Base-by-base conservation (phyloP, 768 basidiomycete genomes). In the Leccinellum rugosiceps region DNA sequence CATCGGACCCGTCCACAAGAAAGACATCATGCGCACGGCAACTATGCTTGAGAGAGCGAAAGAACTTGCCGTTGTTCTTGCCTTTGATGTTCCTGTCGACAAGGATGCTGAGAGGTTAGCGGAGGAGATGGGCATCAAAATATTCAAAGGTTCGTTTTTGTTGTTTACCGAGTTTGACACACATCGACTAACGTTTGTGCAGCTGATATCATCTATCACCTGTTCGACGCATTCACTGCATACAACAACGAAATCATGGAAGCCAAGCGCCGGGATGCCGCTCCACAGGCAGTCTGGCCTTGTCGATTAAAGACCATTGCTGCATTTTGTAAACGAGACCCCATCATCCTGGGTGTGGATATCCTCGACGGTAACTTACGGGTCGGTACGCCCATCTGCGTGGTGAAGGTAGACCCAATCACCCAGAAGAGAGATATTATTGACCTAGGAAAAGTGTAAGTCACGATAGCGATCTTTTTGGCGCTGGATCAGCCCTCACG, bases 121-220 rank as follows among this genome's bases (percentile, higher is more conserved):
- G 1, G 92, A 95, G 52, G 94, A 98, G 68, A 88, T 93, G 82
- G 95, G 95, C 32, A 88, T 99, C 68, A 84, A 83, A 61, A 76
- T 99, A 64, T 99, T 98, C 82, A 94, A 88, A 78, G 95, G 96
- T 95, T 59, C 46, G 58, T 35, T 8, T 17, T n/a, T n/a, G 14
- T 21, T 13, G 21, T 11, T 13, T 21, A 21, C 31, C 17, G n/a
- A 28, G 2, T 26, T 52, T 49, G 9, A 43, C 28, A n/a, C 30
- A 15, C 3, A 30, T 30, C 25, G n/a, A 31, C 60, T 63, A 14
- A 57, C 38, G 7, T 8, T 10, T 7, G 2, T 60, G 26, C 70
- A 98, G 96, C 96, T 60, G 94, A 97, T 73, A 98, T 98, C 70
- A 98, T 99, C 65, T 99, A 99, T 74, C 96, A 98, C 71, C 76